Evolutionary conservation across 768 basidiomycete species (phyloP).

Genomic region (Boletellus ananas): DNA sequence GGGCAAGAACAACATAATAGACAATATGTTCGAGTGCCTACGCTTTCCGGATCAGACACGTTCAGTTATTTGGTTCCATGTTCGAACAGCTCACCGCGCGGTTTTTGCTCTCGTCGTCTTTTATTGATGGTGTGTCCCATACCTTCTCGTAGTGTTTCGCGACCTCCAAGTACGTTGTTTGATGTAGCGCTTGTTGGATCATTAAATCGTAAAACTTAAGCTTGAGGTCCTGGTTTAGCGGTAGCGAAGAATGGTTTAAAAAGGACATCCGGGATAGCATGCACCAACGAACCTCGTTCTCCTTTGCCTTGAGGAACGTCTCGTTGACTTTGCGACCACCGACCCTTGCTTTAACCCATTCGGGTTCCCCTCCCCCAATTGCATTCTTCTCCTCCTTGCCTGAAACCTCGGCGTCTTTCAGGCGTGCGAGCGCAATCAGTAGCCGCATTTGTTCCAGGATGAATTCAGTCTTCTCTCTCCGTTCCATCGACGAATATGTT

Average conservation of each 20-base stretch:
- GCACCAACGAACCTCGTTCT: slow-evolving; percentile 66
- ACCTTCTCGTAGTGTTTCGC: slow-evolving; percentile 95
- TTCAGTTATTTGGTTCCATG: background rate
- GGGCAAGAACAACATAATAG: slow-evolving; percentile 89
- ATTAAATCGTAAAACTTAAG: slow-evolving; percentile 94
- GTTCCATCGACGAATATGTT: slow-evolving; percentile 98
- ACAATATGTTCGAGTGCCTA: slow-evolving; percentile 94
- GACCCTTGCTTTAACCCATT: slow-evolving; percentile 92
- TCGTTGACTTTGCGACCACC: slow-evolving; percentile 94
- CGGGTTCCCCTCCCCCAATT: slow-evolving; percentile 71
- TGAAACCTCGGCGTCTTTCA: slow-evolving; percentile 66
- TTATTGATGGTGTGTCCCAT: slow-evolving; percentile 95
- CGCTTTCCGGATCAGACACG: slow-evolving; percentile 3
- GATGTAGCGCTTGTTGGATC: slow-evolving; percentile 89
- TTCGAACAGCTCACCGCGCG: slow-evolving; percentile 47
- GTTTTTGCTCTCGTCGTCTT: slow-evolving; percentile 74
- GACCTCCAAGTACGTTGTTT: slow-evolving; percentile 84
- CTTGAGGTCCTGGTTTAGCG: slow-evolving; percentile 75
- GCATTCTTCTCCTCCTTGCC: slow-evolving; percentile 52
- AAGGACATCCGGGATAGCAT: background rate
- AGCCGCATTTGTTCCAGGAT: slow-evolving; percentile 97
- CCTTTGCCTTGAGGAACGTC: slow-evolving; percentile 82
- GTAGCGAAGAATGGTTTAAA: background rate
- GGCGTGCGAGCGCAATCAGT: slow-evolving; percentile 68
- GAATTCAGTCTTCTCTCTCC: slow-evolving; percentile 96